phyloP scores from a whole-genome alignment of 2,329 filamentous ascomycete species.

The Seiridium cupressi region DNA sequence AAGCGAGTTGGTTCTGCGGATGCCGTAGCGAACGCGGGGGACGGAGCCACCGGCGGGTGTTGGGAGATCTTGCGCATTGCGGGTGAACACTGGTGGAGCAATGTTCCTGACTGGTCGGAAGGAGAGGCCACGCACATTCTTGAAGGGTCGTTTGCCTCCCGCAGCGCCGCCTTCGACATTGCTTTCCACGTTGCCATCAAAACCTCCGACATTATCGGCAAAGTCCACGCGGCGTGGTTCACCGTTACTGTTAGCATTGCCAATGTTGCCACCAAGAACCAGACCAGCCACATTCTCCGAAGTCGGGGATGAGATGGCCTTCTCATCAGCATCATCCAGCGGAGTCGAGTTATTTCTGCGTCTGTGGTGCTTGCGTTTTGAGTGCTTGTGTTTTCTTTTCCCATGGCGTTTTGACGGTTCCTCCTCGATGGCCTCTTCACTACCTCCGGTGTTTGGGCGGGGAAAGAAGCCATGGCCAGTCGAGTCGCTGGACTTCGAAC shows the following conservation, averaged over 20 bases:
- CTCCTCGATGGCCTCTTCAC: slow-evolving; percentile 46
- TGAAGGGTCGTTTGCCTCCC: slow-evolving; percentile 45
- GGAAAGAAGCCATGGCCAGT: slow-evolving; percentile 33
- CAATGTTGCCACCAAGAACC: neutral
- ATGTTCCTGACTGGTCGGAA: slow-evolving; percentile 65
- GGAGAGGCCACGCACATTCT: slow-evolving; percentile 56
- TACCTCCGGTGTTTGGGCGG: slow-evolving; percentile 36
- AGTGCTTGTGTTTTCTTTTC: slow-evolving; percentile 36
- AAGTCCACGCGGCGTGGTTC: slow-evolving; percentile 60
- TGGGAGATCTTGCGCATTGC: slow-evolving; percentile 29
- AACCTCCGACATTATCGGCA: slow-evolving; percentile 29
- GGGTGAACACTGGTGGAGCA: slow-evolving; percentile 68
- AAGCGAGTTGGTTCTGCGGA: slow-evolving; percentile 72
- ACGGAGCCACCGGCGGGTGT: slow-evolving; percentile 41
- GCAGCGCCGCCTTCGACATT: slow-evolving; percentile 12
- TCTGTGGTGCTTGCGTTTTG: slow-evolving; percentile 41
- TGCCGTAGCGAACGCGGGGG: slow-evolving; percentile 59
- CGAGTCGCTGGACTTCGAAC: slow-evolving; percentile 35
- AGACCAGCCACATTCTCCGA: slow-evolving; percentile 7
- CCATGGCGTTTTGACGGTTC: slow-evolving; percentile 13
- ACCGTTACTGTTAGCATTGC: slow-evolving; percentile 22
- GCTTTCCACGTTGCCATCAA: slow-evolving; percentile 26
- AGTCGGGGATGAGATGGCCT: neutral
- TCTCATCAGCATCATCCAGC: slow-evolving; percentile 16
- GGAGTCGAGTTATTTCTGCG: slow-evolving; percentile 23